A percentile compares a stretch with the other conserved stretches of the same genome.
These are phyloP conservation scores for Suillus tomentosus DNA, from an alignment of 768 basidiomycete genomes.

Conservation along the genomic window DNA sequence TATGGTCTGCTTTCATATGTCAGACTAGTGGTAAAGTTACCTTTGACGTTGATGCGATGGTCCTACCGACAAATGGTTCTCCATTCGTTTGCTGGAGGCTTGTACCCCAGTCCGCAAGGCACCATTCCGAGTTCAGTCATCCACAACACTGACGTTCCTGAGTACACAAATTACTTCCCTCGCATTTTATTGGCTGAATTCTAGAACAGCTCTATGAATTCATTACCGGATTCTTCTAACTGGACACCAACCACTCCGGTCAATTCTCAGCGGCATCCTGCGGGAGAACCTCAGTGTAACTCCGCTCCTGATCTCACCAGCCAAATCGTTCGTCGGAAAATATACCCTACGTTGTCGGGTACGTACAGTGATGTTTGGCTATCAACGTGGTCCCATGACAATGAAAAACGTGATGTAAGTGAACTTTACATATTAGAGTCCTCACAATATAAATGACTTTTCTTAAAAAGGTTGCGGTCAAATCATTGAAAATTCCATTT, in stretches of 20 bases:
- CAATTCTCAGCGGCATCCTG: not conserved
- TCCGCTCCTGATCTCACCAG: not conserved
- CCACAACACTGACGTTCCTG: not conserved
- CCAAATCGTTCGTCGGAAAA: not conserved
- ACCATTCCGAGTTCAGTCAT: not conserved
- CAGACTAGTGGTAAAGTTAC: not conserved
- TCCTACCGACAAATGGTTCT: not conserved
- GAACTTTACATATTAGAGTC: not conserved
- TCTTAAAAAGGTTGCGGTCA: not conserved
- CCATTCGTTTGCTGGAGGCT: not conserved
- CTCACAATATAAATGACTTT: not conserved
- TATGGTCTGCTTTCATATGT: not conserved
- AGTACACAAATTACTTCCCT: not conserved
- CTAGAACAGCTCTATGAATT: not conserved
- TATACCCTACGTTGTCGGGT: slow-evolving; percentile 1
- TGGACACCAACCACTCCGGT: not conserved
- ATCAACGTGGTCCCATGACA: not conserved
- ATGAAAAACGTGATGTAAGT: not conserved
- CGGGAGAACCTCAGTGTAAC: not conserved
- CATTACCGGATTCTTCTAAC: not conserved
- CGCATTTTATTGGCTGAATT: not conserved
- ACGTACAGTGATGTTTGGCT: not conserved
- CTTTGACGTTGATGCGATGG: not conserved
- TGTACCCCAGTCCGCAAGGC: not conserved
- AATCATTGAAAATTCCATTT: slow-evolving; percentile 3